phyloP scores from a whole-genome alignment of 208 protist genomes.

The Leishmania tarentolae region DNA sequence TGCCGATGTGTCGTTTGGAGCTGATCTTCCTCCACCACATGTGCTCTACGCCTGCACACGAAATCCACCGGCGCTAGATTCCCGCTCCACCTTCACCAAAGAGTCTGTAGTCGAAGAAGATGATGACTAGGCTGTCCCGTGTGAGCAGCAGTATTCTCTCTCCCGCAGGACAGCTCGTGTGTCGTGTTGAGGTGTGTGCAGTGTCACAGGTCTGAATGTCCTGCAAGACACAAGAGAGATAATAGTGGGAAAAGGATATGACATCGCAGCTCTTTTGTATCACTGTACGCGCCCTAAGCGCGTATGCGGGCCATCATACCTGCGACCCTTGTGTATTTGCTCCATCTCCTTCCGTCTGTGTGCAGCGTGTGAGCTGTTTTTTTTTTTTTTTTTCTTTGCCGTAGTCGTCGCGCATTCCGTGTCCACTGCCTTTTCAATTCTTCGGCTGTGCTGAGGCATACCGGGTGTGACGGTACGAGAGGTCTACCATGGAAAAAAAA shows the following conservation, averaged over 20 bases:
- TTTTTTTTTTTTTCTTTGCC: no score
- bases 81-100: slow-evolving; percentile 85
- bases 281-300: neutral
- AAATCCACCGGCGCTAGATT: slow-evolving; percentile 78
- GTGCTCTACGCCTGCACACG: slow-evolving; percentile 63
- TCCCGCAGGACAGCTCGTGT: no score
- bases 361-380: neutral
- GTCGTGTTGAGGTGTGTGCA: neutral
- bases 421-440: neutral
- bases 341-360: neutral
- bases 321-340: neutral
- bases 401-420: no score
- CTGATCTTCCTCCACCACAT: slow-evolving; percentile 57
- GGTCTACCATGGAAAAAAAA: neutral
- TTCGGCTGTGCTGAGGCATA: neutral
- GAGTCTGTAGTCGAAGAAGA: slow-evolving; percentile 89
- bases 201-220: neutral
- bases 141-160: neutral
- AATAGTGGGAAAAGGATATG: neutral
- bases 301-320: neutral
- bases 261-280: neutral
- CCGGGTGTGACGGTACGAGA: neutral
- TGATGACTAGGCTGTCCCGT: slow-evolving; percentile 52
- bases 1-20: neutral
- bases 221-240: neutral